Evolutionary conservation across 257 asterid species (phyloP), one percentile per base, ranked within the genome.

Genomic region (Salvia hispanica): DNA sequence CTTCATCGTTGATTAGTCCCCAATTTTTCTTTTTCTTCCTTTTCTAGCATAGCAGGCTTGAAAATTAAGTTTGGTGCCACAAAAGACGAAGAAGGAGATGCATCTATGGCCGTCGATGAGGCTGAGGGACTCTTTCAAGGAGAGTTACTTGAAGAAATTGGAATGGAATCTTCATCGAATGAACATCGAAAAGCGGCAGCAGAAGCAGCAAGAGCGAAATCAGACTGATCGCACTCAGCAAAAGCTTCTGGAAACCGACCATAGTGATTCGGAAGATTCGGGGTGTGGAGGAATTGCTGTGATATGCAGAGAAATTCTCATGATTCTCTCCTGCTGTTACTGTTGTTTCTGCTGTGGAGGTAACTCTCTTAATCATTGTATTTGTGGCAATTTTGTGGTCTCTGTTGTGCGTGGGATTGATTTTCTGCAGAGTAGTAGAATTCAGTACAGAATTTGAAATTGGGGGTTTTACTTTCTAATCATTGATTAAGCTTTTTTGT

Each of bases 301-400:
- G 36, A 6, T 89, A 66, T 80, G 83, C 69, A 76, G 83, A 59
- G 97, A 89, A 28, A 12, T 81, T 16, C 50, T 87, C 63, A 72
- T 88, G 85, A 61, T 90, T 33, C 55, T 87, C 56, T 86, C 95
- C 69, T 92, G 98, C 82, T 87, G 95, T 72, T 92, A 87, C 74
- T 89, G 97, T 44, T 92, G 96, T 68, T 91, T 89, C 82, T 83
- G 94, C 84, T 92, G 95, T 75, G 95, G 96, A 80, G 98, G 98
- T 88, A 81, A 60, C 34, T 58, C 56, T 60, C 8, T 50, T 31
- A 4, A 3, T 44, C 31, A 9, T 13, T 72, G 14, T 11, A n/a
- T 44, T 9, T 8, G 8, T 56, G 14, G 57, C 31, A 0, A 1
- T 18, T 18, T 18, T 18, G 21, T 12, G n/a, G 18, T 34, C 36